Base-by-base conservation (phyloP, 2,329 filamentous ascomycete genomes). In the Trematosphaeria pertusa region DNA sequence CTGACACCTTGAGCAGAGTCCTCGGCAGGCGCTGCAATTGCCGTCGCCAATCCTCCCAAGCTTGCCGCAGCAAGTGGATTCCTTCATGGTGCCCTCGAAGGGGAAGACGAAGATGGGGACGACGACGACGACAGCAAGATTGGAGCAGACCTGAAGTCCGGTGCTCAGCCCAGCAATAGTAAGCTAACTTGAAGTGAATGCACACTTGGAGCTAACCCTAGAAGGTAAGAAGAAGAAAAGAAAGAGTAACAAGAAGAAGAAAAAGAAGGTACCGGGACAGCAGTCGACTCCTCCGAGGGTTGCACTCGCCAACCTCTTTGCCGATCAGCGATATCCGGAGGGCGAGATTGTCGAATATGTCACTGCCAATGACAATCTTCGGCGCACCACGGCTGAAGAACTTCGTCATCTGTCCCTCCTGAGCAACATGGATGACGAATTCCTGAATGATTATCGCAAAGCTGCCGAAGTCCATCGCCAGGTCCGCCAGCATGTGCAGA, bases 381-480 rank as follows among this genome's bases (percentile, higher is more conserved):
- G 85, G 67, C 86, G 90, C 48, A 93, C 87, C 3, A 94, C 89
- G 7, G 84, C 79, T 65, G 89, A 92, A 72, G 90, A 95, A 75
- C 87, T 91, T 73, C 84, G 89, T 33, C 85, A 93, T 65, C 76
- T 92, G 15, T 57, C 65, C 10, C 65, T 65, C n/a, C 30, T 67
- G 34, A 85, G 90, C 65, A 86, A 87, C 59, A 84, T 91, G 77
- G 86, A 90, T 65, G 84, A 82, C 56, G 85, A 89, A 41, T 92
- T 89, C 73, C 73, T 94, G 43, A 77, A 79, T 42, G 89, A 95
- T 64, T 94, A 92, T 69, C 87, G 91, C 51, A 83, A 93, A 66
- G 90, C 85, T 31, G 89, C 90, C n/a, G 91, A 95, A 73, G 83
- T 89, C 10, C 90, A 96, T 70, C 85, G 91, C 48, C 89, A 95